phyloP scores from a whole-genome alignment of 495 filamentous ascomycete species.

The Chaetomium tenue region DNA sequence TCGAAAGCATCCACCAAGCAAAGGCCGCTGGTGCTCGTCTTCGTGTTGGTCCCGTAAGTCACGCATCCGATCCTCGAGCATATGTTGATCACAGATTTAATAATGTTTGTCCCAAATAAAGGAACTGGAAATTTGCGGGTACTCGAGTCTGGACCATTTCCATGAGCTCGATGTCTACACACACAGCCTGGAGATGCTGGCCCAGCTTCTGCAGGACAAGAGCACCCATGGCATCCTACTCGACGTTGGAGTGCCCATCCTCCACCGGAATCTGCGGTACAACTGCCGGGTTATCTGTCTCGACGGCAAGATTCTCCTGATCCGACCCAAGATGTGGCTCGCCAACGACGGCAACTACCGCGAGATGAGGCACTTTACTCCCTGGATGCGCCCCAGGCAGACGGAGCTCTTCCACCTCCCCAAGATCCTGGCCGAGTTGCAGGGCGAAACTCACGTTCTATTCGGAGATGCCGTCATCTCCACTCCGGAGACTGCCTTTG shows the following conservation, averaged over 20 bases:
- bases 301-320: conserved; percentile 66
- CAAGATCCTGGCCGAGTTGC: conserved; percentile 59
- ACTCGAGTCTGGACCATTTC: conserved; percentile 69
- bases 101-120: background rate
- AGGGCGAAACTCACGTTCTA: conserved; percentile 59
- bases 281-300: conserved; percentile 71
- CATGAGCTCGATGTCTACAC: conserved; percentile 60
- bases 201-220: conserved; percentile 60
- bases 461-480: conserved; percentile 77
- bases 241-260: conserved; percentile 70
- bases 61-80: background rate
- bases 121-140: conserved; percentile 55
- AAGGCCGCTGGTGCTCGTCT: conserved; percentile 70
- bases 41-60: conserved; percentile 62
- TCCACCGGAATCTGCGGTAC: conserved; percentile 66
- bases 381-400: conserved; percentile 45
- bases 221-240: conserved; percentile 73
- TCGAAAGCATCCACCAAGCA: conserved; percentile 68
- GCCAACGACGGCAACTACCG: conserved; percentile 76
- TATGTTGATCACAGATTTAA: background rate
- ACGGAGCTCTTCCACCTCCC: conserved; percentile 74
- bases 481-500: conserved; percentile 69
- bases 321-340: conserved; percentile 81
- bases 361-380: conserved; percentile 64
- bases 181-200: conserved; percentile 73